Conservation (phyloP, 371 early-diverging fungal species). For the Apophysomyces variabilis region DNA sequence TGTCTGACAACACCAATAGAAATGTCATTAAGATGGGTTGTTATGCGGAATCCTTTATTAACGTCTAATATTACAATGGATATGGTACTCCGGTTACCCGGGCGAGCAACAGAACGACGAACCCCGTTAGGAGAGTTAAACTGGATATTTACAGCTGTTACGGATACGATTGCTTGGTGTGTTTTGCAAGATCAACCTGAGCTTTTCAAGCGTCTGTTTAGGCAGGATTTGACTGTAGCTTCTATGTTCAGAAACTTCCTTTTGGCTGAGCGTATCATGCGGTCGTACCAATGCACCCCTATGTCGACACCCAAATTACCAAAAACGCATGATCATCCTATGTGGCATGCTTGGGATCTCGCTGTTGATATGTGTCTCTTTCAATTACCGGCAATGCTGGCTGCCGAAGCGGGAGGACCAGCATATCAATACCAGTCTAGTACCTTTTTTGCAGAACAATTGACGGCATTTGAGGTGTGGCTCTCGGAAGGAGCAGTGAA, state of each 20-base stretch:
- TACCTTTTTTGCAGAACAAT: slow-evolving; percentile 93
- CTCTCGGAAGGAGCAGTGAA: slow-evolving; percentile 74
- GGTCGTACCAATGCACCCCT: slow-evolving; percentile 89
- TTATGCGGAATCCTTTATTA: slow-evolving; percentile 82
- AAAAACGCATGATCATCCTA: slow-evolving; percentile 90
- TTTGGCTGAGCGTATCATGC: slow-evolving; percentile 94
- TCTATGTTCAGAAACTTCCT: slow-evolving; percentile 95
- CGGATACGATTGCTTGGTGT: slow-evolving; percentile 99
- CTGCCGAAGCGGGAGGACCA: slow-evolving; percentile 60
- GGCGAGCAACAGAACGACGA: slow-evolving; percentile 86
- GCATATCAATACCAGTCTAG: slow-evolving; percentile 75
- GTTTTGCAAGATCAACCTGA: slow-evolving; percentile 81
- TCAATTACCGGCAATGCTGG: slow-evolving; percentile 82
- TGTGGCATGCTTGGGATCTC: slow-evolving; percentile 96
- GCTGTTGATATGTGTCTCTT: slow-evolving; percentile 94
- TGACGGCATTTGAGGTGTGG: slow-evolving; percentile 98
- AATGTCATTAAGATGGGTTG: slow-evolving; percentile 93
- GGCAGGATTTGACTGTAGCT: slow-evolving; percentile 96
- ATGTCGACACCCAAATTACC: slow-evolving; percentile 88
- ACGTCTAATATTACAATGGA: slow-evolving; percentile 77
- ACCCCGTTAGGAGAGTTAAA: slow-evolving; percentile 96
- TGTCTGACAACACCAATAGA: slow-evolving; percentile 97
- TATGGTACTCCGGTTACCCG: slow-evolving; percentile 89
- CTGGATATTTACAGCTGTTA: slow-evolving; percentile 98
- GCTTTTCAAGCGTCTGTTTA: slow-evolving; percentile 88